Evolutionary conservation across 345 rosid species (phyloP), one percentile per base, ranked within the genome.

Genomic region (Heritiera fomes): DNA sequence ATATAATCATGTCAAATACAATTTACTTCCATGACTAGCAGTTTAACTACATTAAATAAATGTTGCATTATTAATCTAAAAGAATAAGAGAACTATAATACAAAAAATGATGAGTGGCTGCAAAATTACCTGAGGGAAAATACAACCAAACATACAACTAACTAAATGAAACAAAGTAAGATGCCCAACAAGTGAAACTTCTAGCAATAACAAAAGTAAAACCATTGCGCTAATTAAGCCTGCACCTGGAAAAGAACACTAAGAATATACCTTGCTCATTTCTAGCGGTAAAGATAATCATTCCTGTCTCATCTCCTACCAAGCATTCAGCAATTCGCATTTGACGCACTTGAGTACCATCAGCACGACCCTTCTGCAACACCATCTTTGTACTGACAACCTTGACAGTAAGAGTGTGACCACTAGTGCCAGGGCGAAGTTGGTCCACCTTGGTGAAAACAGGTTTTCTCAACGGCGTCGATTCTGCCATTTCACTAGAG

Each of bases 231-330:
- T 18, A 55, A 18, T 7, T 70, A 49, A 70, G 41, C 74, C 30
- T 20, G 5, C 58, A 6, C 34, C 56, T 9, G 10, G n/a, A n/a
- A 20, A 12, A 6, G 18, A 45, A 4, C 5, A 32, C 2, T 47
- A 50, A 63, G 61, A 63, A 56, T 0, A 45, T 73, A 93, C 98
- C 98, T 93, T 92, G 99, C 78, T 92, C 98, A 85, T 92, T 92
- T 82, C 98, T 91, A 65, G 99, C 97, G 0, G 94, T 91, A 59
- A 95, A 95, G 76, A 95, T 79, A 55, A 95, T 84, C 81, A 93
- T 85, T 80, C 97, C 98, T 0, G 98, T 93, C 83, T 93, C 99
- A 73, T 95, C 99, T 49, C 98, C 99, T 5, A 95, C 92, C 89
- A 95, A 85, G 77, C 93, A 89, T 82, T 95, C 99, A 69, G 97